Percentiles rank a stretch among this genome's conserved stretches.
Conservation (phyloP, 129 eudicot species). For the Dittrichia graveolens region DNA sequence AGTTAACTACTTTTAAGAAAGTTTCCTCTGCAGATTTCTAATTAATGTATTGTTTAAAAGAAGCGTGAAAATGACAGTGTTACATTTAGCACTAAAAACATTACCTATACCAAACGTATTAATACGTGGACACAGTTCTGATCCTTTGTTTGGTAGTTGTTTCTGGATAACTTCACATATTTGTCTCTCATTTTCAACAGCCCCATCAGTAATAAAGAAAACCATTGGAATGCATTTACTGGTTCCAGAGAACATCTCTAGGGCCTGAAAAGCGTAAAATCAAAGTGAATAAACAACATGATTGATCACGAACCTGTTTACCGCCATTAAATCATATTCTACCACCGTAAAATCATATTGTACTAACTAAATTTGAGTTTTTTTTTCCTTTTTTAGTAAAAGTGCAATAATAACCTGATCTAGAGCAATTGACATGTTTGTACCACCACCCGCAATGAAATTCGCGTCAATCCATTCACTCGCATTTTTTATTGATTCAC, state of each 20-base stretch:
- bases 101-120: constrained; percentile 89
- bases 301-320: no score
- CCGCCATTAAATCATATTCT: no score
- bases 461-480: constrained; percentile 63
- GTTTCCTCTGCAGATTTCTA: no score
- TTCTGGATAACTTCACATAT: constrained; percentile 56
- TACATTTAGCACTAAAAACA: background rate
- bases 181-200: constrained; percentile 81
- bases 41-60: no score
- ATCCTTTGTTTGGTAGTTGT: constrained; percentile 40
- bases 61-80: no score
- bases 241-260: constrained; percentile 58
- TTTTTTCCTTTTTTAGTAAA: background rate
- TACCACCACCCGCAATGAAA: constrained; percentile 69
- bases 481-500: constrained; percentile 52
- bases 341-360: no score
- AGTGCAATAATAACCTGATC: constrained; percentile 50
- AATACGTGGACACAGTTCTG: constrained; percentile 58
- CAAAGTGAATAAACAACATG: constrained; percentile 2
- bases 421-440: constrained; percentile 70
- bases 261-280: constrained; percentile 50
- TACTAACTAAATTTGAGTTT: no score
- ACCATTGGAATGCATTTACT: constrained; percentile 58
- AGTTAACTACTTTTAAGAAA: no score
- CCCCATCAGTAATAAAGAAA: constrained; percentile 79